phyloP scores from a whole-genome alignment of 441 rosid genomes.

The Erodium chrysanthum region DNA sequence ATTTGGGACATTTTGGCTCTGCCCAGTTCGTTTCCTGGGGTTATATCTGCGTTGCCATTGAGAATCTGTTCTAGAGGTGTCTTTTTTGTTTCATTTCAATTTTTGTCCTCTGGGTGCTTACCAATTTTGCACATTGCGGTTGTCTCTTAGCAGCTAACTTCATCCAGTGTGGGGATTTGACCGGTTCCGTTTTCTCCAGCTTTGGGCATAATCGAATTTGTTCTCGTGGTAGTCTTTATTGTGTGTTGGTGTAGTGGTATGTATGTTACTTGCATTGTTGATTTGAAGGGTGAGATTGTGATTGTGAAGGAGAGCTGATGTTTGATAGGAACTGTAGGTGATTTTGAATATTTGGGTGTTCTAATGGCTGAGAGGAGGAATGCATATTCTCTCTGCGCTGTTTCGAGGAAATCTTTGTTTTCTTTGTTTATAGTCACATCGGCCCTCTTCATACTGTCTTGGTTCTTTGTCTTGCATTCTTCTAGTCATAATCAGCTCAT shows the following conservation, averaged over 20 bases:
- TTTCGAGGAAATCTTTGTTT: conserved; percentile 40
- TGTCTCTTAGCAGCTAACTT: not conserved
- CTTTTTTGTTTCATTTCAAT: not conserved
- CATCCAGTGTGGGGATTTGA: not conserved
- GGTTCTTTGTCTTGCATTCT: conserved; percentile 63
- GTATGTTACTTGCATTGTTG: not conserved
- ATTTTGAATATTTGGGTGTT: conserved; percentile 13
- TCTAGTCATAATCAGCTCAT: conserved; percentile 34
- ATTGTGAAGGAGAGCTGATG: conserved; percentile 4
- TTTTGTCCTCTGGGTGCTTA: not conserved
- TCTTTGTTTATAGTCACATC: conserved; percentile 38
- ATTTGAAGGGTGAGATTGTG: not conserved
- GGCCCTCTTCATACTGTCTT: conserved; percentile 52
- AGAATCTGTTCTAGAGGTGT: not conserved
- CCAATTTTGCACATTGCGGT: too few relatives aligned
- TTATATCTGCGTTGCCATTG: not conserved
- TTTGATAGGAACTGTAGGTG: conserved; percentile 16
- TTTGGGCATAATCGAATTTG: not conserved
- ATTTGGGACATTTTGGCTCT: not conserved
- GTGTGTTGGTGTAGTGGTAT: not conserved
- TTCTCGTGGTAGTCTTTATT: not conserved
- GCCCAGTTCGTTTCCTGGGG: not conserved
- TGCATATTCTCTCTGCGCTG: conserved; percentile 29
- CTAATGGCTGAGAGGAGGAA: conserved; percentile 53
- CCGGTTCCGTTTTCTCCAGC: not conserved